phyloP scores from a whole-genome alignment of 1,284 basidiomycete genomes.

The Leccinum pallidistipes region DNA sequence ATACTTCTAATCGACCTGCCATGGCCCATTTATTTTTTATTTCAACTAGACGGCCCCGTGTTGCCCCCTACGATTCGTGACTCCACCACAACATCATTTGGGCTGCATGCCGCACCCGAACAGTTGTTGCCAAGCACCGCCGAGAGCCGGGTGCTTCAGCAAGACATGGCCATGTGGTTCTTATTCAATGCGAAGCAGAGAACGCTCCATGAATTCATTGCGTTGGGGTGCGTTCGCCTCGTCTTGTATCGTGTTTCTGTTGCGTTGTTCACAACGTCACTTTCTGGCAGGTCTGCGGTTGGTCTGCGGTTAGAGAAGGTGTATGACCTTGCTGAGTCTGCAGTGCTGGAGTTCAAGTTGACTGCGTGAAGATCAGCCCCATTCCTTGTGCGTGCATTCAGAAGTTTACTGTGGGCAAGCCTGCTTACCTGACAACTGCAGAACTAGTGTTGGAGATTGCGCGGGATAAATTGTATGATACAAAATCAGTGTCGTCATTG shows the following conservation, averaged over 20 bases:
- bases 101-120: conserved; percentile 24
- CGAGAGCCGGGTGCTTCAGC: conserved; percentile 29
- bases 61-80: conserved; percentile 11
- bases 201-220: conserved; percentile 19
- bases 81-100: conserved; percentile 5
- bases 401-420: no score
- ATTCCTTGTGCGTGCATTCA: not conserved
- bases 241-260: not conserved
- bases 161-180: conserved; percentile 33
- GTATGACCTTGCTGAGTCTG: conserved; percentile 28
- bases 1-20: not conserved
- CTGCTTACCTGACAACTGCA: no score
- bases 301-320: conserved; percentile 26
- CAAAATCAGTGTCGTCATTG: not conserved
- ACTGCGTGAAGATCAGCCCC: not conserved
- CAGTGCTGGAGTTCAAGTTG: conserved; percentile 27
- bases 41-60: conserved; percentile 23
- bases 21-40: not conserved
- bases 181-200: conserved; percentile 29
- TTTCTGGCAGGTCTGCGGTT: conserved; percentile 14
- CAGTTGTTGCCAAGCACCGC: conserved; percentile 34
- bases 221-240: conserved; percentile 18
- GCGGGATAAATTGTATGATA: not conserved
- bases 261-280: not conserved
- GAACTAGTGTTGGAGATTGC: no score